Conservation (phyloP, 2,329 filamentous ascomycete species). For the Rhytidhysteron rufulum region DNA sequence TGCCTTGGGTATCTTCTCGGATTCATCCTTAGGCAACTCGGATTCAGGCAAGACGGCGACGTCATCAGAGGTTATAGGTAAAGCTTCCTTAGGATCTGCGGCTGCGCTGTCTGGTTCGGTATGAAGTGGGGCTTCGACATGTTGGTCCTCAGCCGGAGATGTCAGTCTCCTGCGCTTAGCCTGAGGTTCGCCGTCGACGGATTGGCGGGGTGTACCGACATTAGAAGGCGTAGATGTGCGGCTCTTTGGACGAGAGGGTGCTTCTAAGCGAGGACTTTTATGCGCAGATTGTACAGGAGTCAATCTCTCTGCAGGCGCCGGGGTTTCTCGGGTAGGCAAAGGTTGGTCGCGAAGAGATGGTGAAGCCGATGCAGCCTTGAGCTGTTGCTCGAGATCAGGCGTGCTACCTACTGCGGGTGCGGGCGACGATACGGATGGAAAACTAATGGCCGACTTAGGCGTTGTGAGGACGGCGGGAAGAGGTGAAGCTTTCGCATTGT, state of each 20-base stretch:
- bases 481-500: slow-evolving; percentile 22
- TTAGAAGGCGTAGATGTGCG: slow-evolving; percentile 10
- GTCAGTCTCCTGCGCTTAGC: slow-evolving; percentile 4
- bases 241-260: slow-evolving; percentile 4
- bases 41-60: slow-evolving; percentile 23
- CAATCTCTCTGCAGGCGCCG: slow-evolving; percentile 13
- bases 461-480: slow-evolving; percentile 18
- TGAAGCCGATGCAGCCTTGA: slow-evolving; percentile 31
- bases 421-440: slow-evolving; percentile 16
- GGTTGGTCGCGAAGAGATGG: slow-evolving; percentile 25
- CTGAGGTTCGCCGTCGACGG: slow-evolving; percentile 7
- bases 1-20: slow-evolving; percentile 14
- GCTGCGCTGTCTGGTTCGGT: slow-evolving; percentile 14
- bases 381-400: slow-evolving; percentile 28
- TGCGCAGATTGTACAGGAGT: slow-evolving; percentile 10
- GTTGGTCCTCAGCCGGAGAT: slow-evolving; percentile 12
- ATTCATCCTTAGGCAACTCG: slow-evolving; percentile 7
- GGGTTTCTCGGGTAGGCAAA: slow-evolving; percentile 15
- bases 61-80: slow-evolving; percentile 33
- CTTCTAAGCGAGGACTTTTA: slow-evolving; percentile 8
- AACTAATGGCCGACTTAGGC: not conserved
- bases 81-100: slow-evolving; percentile 18
- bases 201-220: slow-evolving; percentile 13
- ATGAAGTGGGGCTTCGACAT: slow-evolving; percentile 5
- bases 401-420: slow-evolving; percentile 13